A percentile compares a stretch with the other conserved stretches of the same genome.
Evolutionary conservation across 805 yeast genomes (phyloP).

Genomic region (Pichia kluyveri): DNA sequence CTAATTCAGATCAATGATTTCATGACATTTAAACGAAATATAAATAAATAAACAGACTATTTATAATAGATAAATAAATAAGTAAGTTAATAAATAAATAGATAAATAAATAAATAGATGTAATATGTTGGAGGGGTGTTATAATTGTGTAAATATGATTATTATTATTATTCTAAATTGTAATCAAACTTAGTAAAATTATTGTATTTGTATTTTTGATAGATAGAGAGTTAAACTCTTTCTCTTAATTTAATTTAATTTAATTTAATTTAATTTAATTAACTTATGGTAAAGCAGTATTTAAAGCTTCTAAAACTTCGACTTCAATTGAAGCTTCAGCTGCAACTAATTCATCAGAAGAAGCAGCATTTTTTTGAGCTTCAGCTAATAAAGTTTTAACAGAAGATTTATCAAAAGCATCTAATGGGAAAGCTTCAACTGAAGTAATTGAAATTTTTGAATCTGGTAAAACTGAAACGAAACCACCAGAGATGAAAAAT

Average conservation of each 20-base stretch:
- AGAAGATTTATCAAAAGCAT: constrained; percentile 71
- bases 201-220: neutral
- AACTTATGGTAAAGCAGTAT: constrained; percentile 43
- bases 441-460: constrained; percentile 86
- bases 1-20: neutral
- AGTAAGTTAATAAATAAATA: constrained; percentile 2
- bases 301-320: constrained; percentile 92
- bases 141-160: neutral
- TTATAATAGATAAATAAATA: neutral
- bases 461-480: constrained; percentile 93
- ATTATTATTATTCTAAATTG: neutral
- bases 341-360: constrained; percentile 80
- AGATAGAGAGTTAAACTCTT: neutral
- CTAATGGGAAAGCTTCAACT: constrained; percentile 90
- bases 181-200: neutral
- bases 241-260: too few species aligned
- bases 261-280: neutral
- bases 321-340: constrained; percentile 94
- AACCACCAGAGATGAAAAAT: constrained; percentile 92
- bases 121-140: neutral
- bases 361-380: constrained; percentile 84
- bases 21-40: neutral
- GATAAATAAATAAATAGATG: constrained; percentile 9
- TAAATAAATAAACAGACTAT: too few species aligned
- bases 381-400: constrained; percentile 78